Percentiles rank a stretch among this genome's conserved stretches.
phyloP scores from a whole-genome alignment of 805 yeast species.

The Cyberlindnera galapagoensis region DNA sequence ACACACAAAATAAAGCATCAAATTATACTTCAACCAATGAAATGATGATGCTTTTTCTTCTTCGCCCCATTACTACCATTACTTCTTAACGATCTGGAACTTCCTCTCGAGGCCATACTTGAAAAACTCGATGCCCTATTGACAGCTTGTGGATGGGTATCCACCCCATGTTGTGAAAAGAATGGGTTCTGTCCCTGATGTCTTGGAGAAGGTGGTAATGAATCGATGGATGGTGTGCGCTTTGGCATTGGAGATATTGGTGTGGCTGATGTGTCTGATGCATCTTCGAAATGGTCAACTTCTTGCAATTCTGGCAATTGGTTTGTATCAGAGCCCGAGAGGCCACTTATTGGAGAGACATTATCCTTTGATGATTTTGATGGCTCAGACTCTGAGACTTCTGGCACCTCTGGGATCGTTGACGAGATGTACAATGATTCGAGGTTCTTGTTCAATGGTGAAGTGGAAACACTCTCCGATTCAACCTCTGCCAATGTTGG shows the following conservation, averaged over 20 bases:
- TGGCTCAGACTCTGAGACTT: no score
- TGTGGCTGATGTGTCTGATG: no score
- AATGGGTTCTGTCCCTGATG: no score
- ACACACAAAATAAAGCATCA: background rate
- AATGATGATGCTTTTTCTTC: constrained; percentile 21
- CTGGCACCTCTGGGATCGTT: no score
- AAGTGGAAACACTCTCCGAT: constrained; percentile 8
- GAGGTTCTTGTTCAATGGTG: constrained; percentile 7
- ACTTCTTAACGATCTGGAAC: constrained; percentile 8
- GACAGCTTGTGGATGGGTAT: constrained; percentile 2
- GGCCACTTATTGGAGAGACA: no score
- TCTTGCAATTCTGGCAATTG: no score
- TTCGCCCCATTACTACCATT: constrained; percentile 4
- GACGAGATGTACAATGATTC: background rate
- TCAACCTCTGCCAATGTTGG: constrained; percentile 12
- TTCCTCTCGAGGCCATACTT: constrained; percentile 13
- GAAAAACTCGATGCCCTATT: constrained; percentile 15
- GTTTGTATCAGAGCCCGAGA: no score
- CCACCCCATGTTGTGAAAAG: no score
- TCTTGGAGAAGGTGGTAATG: no score
- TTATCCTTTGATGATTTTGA: no score
- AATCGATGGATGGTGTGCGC: constrained; percentile 5
- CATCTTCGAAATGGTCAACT: no score
- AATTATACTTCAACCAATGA: constrained; percentile 1
- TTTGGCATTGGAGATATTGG: background rate